A percentile compares a stretch with the other conserved stretches of the same genome.
Evolutionary conservation across 2,329 filamentous ascomycete species (phyloP).

Genomic region (Clonostachys sp.): DNA sequence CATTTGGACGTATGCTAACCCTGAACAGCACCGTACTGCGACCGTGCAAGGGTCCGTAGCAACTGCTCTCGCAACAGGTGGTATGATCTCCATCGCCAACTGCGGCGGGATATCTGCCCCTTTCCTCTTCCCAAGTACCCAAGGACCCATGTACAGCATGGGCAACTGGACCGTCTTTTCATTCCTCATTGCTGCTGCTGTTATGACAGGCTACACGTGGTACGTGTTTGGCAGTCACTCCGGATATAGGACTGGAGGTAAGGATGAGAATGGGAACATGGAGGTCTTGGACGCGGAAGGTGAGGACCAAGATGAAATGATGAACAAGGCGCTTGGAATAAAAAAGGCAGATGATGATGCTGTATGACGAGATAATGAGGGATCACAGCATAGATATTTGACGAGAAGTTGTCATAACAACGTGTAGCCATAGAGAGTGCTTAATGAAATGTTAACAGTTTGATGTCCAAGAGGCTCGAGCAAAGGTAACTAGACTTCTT

Average conservation of each 20-base stretch:
- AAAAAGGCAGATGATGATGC: slow-evolving; percentile 1
- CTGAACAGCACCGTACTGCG: slow-evolving; percentile 20
- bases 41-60: slow-evolving; percentile 22
- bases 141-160: slow-evolving; percentile 22
- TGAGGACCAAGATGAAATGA: slow-evolving; percentile 9
- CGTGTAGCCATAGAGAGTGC: too few relatives aligned
- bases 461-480: too few relatives aligned
- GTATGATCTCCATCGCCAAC: slow-evolving; percentile 26
- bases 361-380: neutral
- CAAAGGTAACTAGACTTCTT: too few relatives aligned
- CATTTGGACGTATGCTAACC: neutral
- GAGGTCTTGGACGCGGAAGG: slow-evolving; percentile 12
- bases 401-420: too few relatives aligned
- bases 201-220: slow-evolving; percentile 19
- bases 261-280: slow-evolving; percentile 9
- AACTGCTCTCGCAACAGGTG: slow-evolving; percentile 22
- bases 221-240: slow-evolving; percentile 21
- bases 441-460: too few relatives aligned
- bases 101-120: slow-evolving; percentile 23
- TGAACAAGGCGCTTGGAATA: slow-evolving; percentile 11
- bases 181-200: slow-evolving; percentile 15
- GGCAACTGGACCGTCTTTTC: slow-evolving; percentile 25
- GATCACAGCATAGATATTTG: too few relatives aligned
- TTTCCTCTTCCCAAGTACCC: slow-evolving; percentile 22
- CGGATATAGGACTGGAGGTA: slow-evolving; percentile 17